Evolutionary conservation across 148 eudicot species (phyloP), one percentile per base, ranked within the genome.

Genomic region (Rhododendron griersonianum): DNA sequence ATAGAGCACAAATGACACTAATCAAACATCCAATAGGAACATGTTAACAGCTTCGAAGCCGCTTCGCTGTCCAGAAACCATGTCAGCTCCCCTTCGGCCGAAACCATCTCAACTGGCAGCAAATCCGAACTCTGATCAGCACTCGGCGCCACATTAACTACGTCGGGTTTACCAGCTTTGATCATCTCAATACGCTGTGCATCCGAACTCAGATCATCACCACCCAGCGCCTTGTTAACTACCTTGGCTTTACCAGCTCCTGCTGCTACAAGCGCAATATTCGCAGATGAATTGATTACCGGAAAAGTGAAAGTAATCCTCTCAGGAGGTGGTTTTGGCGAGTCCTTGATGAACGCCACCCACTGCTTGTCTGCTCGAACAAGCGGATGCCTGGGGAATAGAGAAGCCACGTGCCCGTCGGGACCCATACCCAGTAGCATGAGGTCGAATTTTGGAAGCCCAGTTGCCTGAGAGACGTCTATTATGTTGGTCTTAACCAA

Each of bases 271-370:
- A 89, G 89, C 7, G 86, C 92, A 30, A 87, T 51, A 75, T 89
- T 23, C 19, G 87, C 90, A 67, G 93, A 90, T 2, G 92, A 87
- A 78, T 92, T 92, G 74, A 89, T 87, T 41, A 91, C 93, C 0
- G 96, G 96, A 25, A 92, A 93, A 7, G 96, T 92, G 63, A 94
- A 89, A n/a, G 96, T 92, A n/a, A 92, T 94, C 84, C 96, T 90
- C 63, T 89, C 88, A 2, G 93, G 94, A 18, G 94, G 94, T 50
- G 94, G 94, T 78, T 65, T 94, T 10, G 96, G 96, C 0, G 96
- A 94, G 90, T 94, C 96, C 65, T 50, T 89, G 50, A 94, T 88
- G 73, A 78, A 91, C 16, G 93, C 89, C 14, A 92, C 93, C 94
- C 93, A 94, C 86, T 87, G 88, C 81, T 91, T 63, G 5, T 88